These are phyloP conservation scores for Leishmania lainsoni DNA, from an alignment of 208 protist genomes.

Conservation along the genomic window DNA sequence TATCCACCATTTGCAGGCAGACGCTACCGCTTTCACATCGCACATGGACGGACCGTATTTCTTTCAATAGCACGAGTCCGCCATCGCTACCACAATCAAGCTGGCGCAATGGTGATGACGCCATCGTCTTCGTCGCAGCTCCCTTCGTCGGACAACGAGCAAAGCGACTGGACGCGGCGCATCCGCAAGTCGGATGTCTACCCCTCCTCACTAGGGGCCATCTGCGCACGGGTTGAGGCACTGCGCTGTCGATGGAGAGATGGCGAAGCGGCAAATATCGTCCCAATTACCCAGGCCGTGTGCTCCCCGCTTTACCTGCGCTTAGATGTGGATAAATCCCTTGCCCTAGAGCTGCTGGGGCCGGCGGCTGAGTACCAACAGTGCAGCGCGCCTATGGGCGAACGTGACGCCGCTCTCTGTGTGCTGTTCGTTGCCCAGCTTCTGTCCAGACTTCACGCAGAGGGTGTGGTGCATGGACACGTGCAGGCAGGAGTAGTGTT, in stretches of 20 bases:
- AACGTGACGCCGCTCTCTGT: slow-evolving; percentile 44
- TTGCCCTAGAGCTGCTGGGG: slow-evolving; percentile 10
- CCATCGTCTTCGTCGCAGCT: background rate
- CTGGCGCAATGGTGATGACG: background rate
- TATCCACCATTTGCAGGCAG: background rate
- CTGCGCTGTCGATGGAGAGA: slow-evolving; percentile 2
- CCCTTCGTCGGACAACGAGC: background rate
- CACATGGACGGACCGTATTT: no score
- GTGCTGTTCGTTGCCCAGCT: slow-evolving; percentile 33
- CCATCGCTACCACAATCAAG: background rate
- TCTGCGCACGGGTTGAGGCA: slow-evolving; percentile 16
- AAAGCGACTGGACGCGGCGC: slow-evolving; percentile 9
- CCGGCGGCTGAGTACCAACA: slow-evolving; percentile 12
- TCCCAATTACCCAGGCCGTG: slow-evolving; percentile 34
- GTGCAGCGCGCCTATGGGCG: slow-evolving; percentile 23
- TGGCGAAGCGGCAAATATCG: slow-evolving; percentile 7
- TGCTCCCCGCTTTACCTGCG: slow-evolving; percentile 54
- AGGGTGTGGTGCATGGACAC: slow-evolving; percentile 64
- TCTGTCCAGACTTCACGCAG: slow-evolving; percentile 48
- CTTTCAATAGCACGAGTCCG: background rate
- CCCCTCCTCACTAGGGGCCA: slow-evolving; percentile 16
- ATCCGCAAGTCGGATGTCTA: slow-evolving; percentile 24
- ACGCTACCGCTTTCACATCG: background rate
- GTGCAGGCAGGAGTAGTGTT: slow-evolving; percentile 37
- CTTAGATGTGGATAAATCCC: slow-evolving; percentile 24